These are phyloP conservation scores for Straminergon stramineum DNA, from an alignment of 225 moss, liverwort and hornwort species.

Conservation along the genomic window DNA sequence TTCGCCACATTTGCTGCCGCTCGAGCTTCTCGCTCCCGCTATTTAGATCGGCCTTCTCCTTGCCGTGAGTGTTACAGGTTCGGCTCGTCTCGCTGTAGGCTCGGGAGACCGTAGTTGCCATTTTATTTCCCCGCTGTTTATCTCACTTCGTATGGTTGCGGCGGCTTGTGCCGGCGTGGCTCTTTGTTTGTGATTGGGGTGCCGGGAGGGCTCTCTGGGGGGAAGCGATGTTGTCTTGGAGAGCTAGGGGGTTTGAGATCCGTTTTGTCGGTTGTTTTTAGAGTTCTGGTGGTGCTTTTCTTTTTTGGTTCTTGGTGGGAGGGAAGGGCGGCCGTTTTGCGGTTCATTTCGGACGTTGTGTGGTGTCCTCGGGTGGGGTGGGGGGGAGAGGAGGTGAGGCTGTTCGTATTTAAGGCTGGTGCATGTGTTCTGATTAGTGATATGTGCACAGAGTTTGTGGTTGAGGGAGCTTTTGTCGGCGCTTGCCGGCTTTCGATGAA, in stretches of 20 bases:
- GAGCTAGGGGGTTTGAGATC: neutral
- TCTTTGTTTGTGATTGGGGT: neutral
- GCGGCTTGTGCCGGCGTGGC: neutral
- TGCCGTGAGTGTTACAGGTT: slow-evolving; percentile 2
- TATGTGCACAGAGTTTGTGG: neutral
- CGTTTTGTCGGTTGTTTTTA: neutral
- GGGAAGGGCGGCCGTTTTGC: neutral
- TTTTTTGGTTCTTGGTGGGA: neutral
- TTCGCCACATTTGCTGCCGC: neutral
- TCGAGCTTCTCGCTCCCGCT: neutral
- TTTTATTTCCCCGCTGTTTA: neutral
- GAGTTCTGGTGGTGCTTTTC: neutral
- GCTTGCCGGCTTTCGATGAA: neutral
- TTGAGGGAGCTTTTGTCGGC: neutral
- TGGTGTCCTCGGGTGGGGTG: neutral
- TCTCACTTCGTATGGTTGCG: neutral
- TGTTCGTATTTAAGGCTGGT: neutral
- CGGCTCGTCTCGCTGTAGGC: neutral
- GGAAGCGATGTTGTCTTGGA: neutral
- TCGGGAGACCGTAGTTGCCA: neutral
- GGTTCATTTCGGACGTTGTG: neutral
- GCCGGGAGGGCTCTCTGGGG: neutral
- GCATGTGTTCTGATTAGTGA: neutral
- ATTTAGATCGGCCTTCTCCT: neutral
- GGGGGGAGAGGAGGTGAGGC: neutral